A percentile compares a stretch with the other conserved stretches of the same genome.
Conservation (phyloP, 2,329 filamentous ascomycete species). For the Phyllosticta paracitricarpa region DNA sequence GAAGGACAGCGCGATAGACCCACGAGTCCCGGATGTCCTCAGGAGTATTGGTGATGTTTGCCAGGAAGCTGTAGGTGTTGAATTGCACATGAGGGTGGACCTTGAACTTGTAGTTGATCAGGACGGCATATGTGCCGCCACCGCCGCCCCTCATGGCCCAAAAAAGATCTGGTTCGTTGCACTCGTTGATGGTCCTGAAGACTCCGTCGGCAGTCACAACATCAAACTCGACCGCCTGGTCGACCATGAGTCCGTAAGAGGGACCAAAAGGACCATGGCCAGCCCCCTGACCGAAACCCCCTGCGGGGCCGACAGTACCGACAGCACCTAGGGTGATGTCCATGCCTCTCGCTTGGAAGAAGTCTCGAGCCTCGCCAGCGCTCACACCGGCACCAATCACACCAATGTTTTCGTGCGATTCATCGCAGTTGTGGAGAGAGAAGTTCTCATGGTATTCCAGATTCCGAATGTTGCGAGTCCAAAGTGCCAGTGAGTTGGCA, state of each 20-base stretch:
- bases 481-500: conserved; percentile 15
- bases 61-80: conserved; percentile 27
- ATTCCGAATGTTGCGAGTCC: conserved; percentile 14
- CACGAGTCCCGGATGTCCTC: conserved; percentile 21
- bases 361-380: not conserved
- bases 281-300: conserved; percentile 35
- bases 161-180: conserved; percentile 28
- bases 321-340: conserved; percentile 1
- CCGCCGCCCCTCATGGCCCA: conserved; percentile 22
- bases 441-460: conserved; percentile 14
- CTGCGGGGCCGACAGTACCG: conserved; percentile 28
- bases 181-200: conserved; percentile 21
- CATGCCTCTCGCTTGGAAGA: not conserved
- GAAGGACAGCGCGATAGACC: conserved; percentile 23
- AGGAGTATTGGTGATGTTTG: conserved; percentile 16
- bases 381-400: not conserved
- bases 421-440: conserved; percentile 18
- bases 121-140: conserved; percentile 23
- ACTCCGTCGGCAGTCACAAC: conserved; percentile 29
- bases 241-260: conserved; percentile 28
- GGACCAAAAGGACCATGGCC: conserved; percentile 32
- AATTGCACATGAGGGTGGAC: conserved; percentile 24
- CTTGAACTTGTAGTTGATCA: conserved; percentile 23
- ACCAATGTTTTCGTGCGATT: conserved; percentile 1
- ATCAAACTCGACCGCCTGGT: conserved; percentile 27